These are phyloP conservation scores for Cutaneotrichosporon sp. DNA, from an alignment of 1,284 basidiomycete species.

Conservation along the genomic window DNA sequence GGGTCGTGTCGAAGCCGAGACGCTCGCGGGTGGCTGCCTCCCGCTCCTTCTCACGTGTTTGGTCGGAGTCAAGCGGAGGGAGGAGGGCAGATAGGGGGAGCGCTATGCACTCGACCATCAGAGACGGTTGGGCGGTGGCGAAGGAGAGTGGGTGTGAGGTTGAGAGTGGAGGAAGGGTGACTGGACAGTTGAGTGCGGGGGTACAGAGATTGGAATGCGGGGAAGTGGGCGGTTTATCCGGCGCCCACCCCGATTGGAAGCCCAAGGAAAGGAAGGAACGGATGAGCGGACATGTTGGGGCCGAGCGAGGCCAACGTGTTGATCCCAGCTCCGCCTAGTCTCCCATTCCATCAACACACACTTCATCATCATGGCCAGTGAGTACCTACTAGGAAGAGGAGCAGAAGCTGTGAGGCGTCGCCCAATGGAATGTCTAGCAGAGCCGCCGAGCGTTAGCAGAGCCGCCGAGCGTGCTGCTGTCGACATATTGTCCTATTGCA, in stretches of 20 bases:
- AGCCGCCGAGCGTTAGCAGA: not conserved
- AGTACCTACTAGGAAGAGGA: conserved; percentile 1
- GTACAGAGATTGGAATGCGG: not conserved
- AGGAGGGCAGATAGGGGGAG: conserved; percentile 33
- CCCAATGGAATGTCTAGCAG: not conserved
- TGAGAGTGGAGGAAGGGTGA: not conserved
- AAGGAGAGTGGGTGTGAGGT: not conserved
- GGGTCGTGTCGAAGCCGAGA: not conserved
- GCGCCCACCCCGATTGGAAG: not conserved
- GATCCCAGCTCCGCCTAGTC: not conserved
- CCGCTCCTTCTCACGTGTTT: not conserved
- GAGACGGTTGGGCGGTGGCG: not conserved
- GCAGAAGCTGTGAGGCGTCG: not conserved
- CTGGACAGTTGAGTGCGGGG: not conserved
- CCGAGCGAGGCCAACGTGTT: not conserved
- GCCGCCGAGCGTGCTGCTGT: not conserved
- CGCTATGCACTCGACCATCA: not conserved
- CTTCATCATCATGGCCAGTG: conserved; percentile 24
- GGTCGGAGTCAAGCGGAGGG: conserved; percentile 14
- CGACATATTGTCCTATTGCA: not conserved
- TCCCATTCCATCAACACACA: not conserved
- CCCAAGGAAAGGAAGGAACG: not conserved
- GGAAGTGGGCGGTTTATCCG: not conserved
- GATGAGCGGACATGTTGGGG: not conserved
- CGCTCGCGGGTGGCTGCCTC: not conserved